Percentiles rank a stretch among this genome's conserved stretches.
Conservation (phyloP, 2,329 filamentous ascomycete species). For the Acarospora socialis region DNA sequence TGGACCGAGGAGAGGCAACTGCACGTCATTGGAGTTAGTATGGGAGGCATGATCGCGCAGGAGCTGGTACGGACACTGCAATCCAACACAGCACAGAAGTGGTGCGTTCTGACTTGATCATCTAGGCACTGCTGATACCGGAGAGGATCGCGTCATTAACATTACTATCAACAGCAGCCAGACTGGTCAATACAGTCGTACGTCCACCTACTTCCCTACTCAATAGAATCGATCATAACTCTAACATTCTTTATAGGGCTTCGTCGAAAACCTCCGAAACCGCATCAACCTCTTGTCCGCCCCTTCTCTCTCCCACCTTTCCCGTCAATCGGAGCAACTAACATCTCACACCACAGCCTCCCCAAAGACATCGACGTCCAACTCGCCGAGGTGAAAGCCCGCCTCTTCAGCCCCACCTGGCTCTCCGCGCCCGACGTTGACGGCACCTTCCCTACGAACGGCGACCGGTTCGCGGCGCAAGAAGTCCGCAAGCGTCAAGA, state of each 20-base stretch:
- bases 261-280: constrained; percentile 49
- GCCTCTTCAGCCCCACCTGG: constrained; percentile 53
- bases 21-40: constrained; percentile 64
- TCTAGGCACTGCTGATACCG: constrained; percentile 30
- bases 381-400: constrained; percentile 48
- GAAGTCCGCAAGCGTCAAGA: constrained; percentile 60
- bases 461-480: constrained; percentile 66
- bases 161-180: constrained; percentile 35
- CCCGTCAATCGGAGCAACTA: not conserved
- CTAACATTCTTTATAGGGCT: constrained; percentile 23
- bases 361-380: constrained; percentile 57
- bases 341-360: constrained; percentile 22
- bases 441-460: constrained; percentile 57
- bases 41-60: constrained; percentile 88
- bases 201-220: constrained; percentile 25
- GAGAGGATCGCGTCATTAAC: constrained; percentile 35
- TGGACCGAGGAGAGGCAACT: constrained; percentile 46
- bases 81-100: not conserved
- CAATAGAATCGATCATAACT: constrained; percentile 26
- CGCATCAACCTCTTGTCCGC: constrained; percentile 36
- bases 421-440: constrained; percentile 46
- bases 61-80: constrained; percentile 42
- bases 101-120: constrained; percentile 1
- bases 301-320: not conserved
- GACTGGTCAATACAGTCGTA: constrained; percentile 32